Base-by-base conservation (phyloP, 1,284 basidiomycete species). In the Puccinia hordei region DNA sequence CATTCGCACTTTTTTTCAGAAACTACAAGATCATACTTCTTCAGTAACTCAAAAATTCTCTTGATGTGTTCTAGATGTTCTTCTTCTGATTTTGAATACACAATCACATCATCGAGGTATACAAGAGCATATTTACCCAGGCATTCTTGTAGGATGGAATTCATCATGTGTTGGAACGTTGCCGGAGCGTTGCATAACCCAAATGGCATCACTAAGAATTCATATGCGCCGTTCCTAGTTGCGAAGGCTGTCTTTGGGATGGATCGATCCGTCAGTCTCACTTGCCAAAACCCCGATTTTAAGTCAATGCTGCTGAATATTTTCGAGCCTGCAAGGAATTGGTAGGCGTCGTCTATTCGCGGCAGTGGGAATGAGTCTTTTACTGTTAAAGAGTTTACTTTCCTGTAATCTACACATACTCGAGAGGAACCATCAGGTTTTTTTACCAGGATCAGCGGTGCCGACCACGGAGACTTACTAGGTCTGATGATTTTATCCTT, bases 131-230 rank as follows among this genome's bases (percentile, higher is more conserved):
- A 72, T 24, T 24, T 51, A 15, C 49, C 69, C 9, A 72, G 27
- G 15, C 51, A 1, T 83, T 86, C 76, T 88, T 41, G 38, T 12
- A 41, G 38, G 38, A 41, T 41, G 38, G 38, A 6, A 41, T 41
- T 41, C 38, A 41, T 85, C 0, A 85, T 83, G 0, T 84, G 82
- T 71, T 88, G 87, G 72, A 82, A 82, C 19, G 65, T 75, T 19
- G 68, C 51, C 0, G 81, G 82, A 1, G 82, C 38, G 38, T 41
- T 41, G 38, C 38, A 41, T 12, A 41, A 41, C 38, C 38, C 38
- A 41, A 41, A 41, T 73, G 72, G 81, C 49, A 73, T 57, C 0
- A 57, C 72, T 30, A 15, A 27, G 12, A 19, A 73, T 55, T 73
- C 24, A 10, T 55, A 73, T 19, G 49, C 27, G 1, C 72, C 46